Conservation (phyloP, 2,329 filamentous ascomycete species). For the Fusarium praegraminearum region DNA sequence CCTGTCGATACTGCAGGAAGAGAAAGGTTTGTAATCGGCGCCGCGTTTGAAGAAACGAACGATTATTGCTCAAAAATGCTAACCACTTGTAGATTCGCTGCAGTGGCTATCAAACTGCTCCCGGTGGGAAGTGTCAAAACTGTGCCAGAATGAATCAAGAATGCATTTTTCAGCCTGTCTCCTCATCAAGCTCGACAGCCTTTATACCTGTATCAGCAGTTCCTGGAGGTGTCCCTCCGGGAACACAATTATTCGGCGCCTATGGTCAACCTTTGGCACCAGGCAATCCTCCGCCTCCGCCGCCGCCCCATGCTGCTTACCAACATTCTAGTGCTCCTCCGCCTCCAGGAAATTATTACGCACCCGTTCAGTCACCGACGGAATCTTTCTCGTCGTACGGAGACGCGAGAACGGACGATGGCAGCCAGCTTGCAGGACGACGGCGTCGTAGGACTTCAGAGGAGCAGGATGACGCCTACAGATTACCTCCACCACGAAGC, state of each 20-base stretch:
- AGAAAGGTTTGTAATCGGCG: conserved; percentile 62
- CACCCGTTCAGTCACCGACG: conserved; percentile 59
- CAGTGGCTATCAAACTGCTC: conserved; percentile 70
- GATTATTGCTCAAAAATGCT: conserved; percentile 15
- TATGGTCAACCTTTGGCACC: conserved; percentile 67
- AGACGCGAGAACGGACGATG: conserved; percentile 52
- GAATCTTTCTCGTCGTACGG: conserved; percentile 57
- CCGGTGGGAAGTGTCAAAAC: conserved; percentile 70
- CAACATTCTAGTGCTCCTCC: conserved; percentile 49
- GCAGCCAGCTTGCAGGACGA: conserved; percentile 48
- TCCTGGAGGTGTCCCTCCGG: conserved; percentile 68
- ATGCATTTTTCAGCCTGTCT: conserved; percentile 71
- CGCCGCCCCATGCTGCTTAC: conserved; percentile 44
- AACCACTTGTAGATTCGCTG: conserved; percentile 64
- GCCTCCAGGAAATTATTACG: conserved; percentile 56
- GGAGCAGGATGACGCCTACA: conserved; percentile 57
- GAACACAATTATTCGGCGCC: conserved; percentile 67
- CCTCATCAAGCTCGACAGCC: conserved; percentile 66
- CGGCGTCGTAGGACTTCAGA: conserved; percentile 55
- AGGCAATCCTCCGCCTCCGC: conserved; percentile 45
- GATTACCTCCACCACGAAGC: conserved; percentile 59
- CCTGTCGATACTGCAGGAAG: conserved; percentile 71
- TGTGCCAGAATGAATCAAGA: conserved; percentile 72
- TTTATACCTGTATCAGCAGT: conserved; percentile 71
- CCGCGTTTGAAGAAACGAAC: not conserved